phyloP scores from a whole-genome alignment of 1,139 yeast genomes.

The Lodderomyces jiufengensis region DNA sequence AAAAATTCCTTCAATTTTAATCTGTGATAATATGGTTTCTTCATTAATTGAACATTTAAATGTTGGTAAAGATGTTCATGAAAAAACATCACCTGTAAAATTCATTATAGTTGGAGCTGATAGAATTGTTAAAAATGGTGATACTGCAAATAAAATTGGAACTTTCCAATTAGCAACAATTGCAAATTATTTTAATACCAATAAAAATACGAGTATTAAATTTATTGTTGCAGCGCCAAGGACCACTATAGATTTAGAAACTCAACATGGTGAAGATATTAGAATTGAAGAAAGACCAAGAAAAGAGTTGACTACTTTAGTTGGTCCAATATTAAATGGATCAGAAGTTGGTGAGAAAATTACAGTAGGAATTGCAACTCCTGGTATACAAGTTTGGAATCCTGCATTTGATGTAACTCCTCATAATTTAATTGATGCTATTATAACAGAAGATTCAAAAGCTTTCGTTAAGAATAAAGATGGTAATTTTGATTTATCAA shows the following conservation, averaged over 20 bases:
- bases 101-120: constrained; percentile 98
- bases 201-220: constrained; percentile 51
- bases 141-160: constrained; percentile 96
- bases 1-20: constrained; percentile 77
- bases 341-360: constrained; percentile 38
- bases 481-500: constrained; percentile 44
- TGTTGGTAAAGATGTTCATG: constrained; percentile 15
- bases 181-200: constrained; percentile 38
- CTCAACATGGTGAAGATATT: constrained; percentile 67
- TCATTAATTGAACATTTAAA: constrained; percentile 51
- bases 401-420: constrained; percentile 97
- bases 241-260: constrained; percentile 76
- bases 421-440: constrained; percentile 73
- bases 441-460: constrained; percentile 72
- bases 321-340: constrained; percentile 50
- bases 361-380: constrained; percentile 80
- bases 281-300: constrained; percentile 86
- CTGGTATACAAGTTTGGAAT: constrained; percentile 86
- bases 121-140: constrained; percentile 87
- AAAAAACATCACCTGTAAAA: constrained; percentile 55
- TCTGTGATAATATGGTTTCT: constrained; percentile 91
- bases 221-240: constrained; percentile 95
- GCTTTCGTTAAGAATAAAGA: constrained; percentile 43
- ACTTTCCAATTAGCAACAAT: constrained; percentile 83
- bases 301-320: constrained; percentile 70